Base-by-base conservation (phyloP, 2,329 filamentous ascomycete species). In the Sporothrix brasiliensis region DNA sequence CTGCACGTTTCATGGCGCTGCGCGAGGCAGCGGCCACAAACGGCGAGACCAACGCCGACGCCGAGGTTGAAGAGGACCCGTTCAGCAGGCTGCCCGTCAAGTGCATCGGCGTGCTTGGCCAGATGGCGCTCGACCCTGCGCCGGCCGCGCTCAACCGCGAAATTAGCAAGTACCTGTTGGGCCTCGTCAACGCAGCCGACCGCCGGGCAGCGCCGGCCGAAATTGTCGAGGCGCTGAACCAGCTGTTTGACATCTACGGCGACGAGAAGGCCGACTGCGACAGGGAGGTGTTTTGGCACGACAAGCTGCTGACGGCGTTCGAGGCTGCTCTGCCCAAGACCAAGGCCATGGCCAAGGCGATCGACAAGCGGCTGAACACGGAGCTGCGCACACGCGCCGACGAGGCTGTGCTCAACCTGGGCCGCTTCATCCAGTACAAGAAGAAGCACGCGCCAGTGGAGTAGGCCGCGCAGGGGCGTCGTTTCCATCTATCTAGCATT, bases 241-340 rank as follows among this genome's bases (percentile, higher is more conserved):
- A 90, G 77, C 73, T 91, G 21, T 89, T 90, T 74, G 89, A 91
- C 74, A 83, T 91, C 9, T 91, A 91, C 78, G 86, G 84, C 34
- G 87, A 91, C 76, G 87, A 88, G 77, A 82, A 81, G 14, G 83
- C 81, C 69, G 80, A 83, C 13, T 89, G 85, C 76, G 89, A 91
- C 76, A 81, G 80, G 70, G 83, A 85, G 34, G 88, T 91, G 2
- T 91, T 91, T 78, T 90, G 88, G 86, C 83, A 83, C 74, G 83
- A 88, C 73, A 82, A 82, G 73, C 88, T 91, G 75, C 77, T 89
- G 69, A 82, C 83, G 74, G 86, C 88, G 72, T 79, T 91, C 1
- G 86, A 89, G 73, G 84, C 83, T 19, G 79, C 80, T 7, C 74
- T 84, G 27, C 84, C 86, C 49, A 87, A 86, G 79, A 79, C 83